These are phyloP conservation scores for Diaporthe sp. DNA, from an alignment of 2,329 filamentous ascomycete genomes.

Conservation along the genomic window DNA sequence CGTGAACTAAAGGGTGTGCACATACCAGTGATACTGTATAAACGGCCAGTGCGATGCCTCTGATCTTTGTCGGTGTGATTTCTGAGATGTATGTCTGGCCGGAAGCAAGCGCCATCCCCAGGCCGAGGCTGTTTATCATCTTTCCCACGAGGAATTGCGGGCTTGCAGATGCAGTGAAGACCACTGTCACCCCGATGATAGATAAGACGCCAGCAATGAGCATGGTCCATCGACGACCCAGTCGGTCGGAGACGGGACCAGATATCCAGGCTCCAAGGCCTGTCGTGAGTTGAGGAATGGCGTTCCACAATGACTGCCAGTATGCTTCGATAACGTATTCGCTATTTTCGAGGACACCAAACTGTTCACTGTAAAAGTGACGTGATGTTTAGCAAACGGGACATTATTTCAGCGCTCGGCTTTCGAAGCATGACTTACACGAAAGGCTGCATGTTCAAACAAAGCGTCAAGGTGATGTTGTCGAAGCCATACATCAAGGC, in stretches of 20 bases:
- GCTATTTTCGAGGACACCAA: conserved; percentile 17
- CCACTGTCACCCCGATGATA: conserved; percentile 14
- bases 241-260: conserved; percentile 20
- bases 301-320: conserved; percentile 37
- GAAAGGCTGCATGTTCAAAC: conserved; percentile 29
- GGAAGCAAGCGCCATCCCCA: conserved; percentile 15
- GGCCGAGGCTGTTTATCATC: conserved; percentile 21
- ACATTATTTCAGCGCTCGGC: too few species aligned
- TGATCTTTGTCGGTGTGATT: conserved; percentile 32
- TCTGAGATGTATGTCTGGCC: conserved; percentile 35
- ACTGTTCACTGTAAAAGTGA: background rate
- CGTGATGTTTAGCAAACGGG: background rate
- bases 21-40: conserved; percentile 31
- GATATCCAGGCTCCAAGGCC: conserved; percentile 29
- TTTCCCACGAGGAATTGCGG: conserved; percentile 20
- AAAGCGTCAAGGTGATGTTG: conserved; percentile 34
- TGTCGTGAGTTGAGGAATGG: conserved; percentile 32
- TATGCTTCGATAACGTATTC: conserved; percentile 26
- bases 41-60: conserved; percentile 19
- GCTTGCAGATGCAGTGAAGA: conserved; percentile 14
- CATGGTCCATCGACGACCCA: conserved; percentile 27
- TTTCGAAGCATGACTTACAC: background rate
- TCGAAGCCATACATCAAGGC: conserved; percentile 37
- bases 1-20: background rate
- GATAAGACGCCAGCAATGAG: conserved; percentile 20